These are phyloP conservation scores for Thielaviopsis ethacetica DNA, from an alignment of 2,329 filamentous ascomycete species.

Conservation along the genomic window DNA sequence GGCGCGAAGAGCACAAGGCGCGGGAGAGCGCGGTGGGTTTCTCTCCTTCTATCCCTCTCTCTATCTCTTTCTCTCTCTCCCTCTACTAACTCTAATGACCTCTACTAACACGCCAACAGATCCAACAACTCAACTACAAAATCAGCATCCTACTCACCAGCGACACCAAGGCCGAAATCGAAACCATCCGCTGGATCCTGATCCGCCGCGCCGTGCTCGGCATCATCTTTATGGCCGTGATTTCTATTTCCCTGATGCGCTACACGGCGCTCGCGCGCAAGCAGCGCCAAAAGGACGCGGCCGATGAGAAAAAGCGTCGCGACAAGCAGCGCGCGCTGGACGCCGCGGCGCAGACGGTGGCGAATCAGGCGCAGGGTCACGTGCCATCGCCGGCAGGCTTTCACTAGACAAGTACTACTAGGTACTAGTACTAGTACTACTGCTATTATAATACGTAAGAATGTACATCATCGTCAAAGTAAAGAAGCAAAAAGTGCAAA, in stretches of 20 bases:
- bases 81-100: neutral
- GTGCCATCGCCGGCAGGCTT: neutral
- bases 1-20: conserved; percentile 70
- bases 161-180: conserved; percentile 81
- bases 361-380: neutral
- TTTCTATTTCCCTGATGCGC: conserved; percentile 42
- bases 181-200: conserved; percentile 75
- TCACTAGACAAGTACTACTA: too few species aligned
- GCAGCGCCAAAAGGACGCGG: conserved; percentile 25
- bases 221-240: conserved; percentile 48
- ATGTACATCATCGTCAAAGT: too few species aligned
- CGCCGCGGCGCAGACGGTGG: neutral
- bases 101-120: conserved; percentile 30
- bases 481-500: neutral
- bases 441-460: too few species aligned
- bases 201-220: conserved; percentile 47
- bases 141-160: conserved; percentile 83
- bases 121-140: conserved; percentile 91
- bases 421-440: too few species aligned
- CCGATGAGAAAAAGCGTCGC: neutral
- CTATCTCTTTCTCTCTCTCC: neutral
- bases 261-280: conserved; percentile 42
- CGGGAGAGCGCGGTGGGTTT: conserved; percentile 59
- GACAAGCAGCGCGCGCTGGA: neutral
- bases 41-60: neutral